phyloP scores from a whole-genome alignment of 2,329 filamentous ascomycete species.

The Alternaria novae-zelandiae region DNA sequence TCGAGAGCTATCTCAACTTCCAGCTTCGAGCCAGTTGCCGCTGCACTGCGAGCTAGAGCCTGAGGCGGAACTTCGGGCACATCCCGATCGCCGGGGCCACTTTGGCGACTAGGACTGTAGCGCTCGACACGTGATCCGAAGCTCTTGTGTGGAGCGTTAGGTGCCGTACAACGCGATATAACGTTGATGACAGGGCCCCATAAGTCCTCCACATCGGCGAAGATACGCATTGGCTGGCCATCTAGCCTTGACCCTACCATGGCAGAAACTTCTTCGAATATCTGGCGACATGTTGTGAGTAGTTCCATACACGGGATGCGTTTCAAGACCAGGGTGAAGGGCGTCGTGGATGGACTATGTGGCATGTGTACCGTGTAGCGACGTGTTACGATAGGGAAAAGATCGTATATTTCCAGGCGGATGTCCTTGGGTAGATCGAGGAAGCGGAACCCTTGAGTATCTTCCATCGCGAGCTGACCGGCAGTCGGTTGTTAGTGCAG shows the following conservation, averaged over 20 bases:
- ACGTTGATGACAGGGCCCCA: no score
- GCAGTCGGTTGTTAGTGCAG: neutral
- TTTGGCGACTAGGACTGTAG: no score
- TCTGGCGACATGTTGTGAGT: neutral
- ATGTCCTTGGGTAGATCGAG: neutral
- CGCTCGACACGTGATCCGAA: accelerated
- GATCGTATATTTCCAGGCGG: neutral
- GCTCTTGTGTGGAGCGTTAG: accelerated
- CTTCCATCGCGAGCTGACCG: neutral
- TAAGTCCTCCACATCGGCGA: no score
- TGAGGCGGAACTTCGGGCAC: no score
- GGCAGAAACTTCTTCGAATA: neutral
- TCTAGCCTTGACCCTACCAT: neutral
- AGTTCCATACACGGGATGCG: neutral
- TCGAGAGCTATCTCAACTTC: no score
- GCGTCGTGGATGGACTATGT: no score
- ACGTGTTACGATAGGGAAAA: neutral
- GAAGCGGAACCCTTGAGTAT: neutral
- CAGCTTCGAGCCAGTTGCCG: no score
- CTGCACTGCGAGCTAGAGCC: no score
- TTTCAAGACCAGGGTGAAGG: no score
- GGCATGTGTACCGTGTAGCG: neutral
- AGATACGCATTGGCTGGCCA: neutral
- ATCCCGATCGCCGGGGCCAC: no score
- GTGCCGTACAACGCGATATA: no score